A percentile compares a stretch with the other conserved stretches of the same genome.
phyloP scores from a whole-genome alignment of 2,329 filamentous ascomycete species.

The Epicoccum sorghinum region DNA sequence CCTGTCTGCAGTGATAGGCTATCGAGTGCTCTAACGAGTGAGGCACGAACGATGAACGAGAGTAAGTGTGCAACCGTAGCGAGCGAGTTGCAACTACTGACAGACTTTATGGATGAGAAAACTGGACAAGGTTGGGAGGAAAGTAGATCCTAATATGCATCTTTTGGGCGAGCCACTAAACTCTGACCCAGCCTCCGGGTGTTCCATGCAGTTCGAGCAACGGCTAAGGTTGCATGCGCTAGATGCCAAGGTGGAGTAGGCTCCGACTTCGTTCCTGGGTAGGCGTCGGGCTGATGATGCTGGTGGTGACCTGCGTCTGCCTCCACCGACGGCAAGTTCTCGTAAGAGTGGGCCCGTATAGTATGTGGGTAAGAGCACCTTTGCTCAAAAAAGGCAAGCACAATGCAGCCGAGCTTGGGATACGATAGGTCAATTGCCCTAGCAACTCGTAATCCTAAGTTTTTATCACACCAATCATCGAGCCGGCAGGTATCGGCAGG shows the following conservation, averaged over 20 bases:
- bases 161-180: constrained; percentile 20
- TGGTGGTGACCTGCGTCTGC: constrained; percentile 16
- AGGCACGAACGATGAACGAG: constrained; percentile 34
- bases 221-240: constrained; percentile 40
- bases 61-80: constrained; percentile 46
- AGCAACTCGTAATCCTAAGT: constrained; percentile 20
- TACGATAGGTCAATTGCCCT: constrained; percentile 23
- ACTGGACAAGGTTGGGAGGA: constrained; percentile 17
- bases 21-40: constrained; percentile 19
- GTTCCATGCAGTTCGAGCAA: constrained; percentile 20
- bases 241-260: constrained; percentile 28
- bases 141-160: constrained; percentile 35
- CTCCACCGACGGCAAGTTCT: constrained; percentile 17
- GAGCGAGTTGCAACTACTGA: constrained; percentile 44
- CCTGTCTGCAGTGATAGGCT: constrained; percentile 23
- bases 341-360: constrained; percentile 26
- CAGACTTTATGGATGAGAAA: constrained; percentile 23
- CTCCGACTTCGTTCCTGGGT: constrained; percentile 21
- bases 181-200: constrained; percentile 30
- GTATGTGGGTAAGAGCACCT: constrained; percentile 19
- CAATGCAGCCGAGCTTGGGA: constrained; percentile 13
- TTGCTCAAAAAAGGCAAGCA: constrained; percentile 21
- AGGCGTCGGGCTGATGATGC: constrained; percentile 16
- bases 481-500: constrained; percentile 13
- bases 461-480: constrained; percentile 16